A percentile compares a stretch with the other conserved stretches of the same genome.
These are phyloP conservation scores for Entomortierella parvispora DNA, from an alignment of 192 early-diverging fungal genomes.

Conservation along the genomic window DNA sequence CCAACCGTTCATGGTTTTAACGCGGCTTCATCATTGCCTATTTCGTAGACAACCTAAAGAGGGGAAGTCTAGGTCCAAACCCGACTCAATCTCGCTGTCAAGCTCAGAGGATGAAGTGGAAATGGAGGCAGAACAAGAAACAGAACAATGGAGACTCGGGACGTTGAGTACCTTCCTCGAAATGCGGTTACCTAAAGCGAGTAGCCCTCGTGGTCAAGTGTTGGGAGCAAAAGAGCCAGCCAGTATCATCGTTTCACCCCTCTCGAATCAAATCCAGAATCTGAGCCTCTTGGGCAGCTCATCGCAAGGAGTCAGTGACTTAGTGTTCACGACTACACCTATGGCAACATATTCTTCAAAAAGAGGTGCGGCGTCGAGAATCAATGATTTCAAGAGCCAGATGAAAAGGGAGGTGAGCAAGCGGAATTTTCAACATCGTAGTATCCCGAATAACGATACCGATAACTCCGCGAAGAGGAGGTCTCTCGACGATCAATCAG, in stretches of 20 bases:
- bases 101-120: constrained; percentile 15
- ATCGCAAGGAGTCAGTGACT: background rate
- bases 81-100: no score
- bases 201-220: background rate
- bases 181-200: constrained; percentile 1
- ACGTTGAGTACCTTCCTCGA: constrained; percentile 10
- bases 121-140: background rate
- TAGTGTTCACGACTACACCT: background rate
- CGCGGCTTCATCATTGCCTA: no score
- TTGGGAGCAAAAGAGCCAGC: background rate
- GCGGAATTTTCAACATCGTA: constrained; percentile 16
- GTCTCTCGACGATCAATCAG: constrained; percentile 32
- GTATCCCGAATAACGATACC: constrained; percentile 17
- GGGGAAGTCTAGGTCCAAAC: no score
- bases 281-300: constrained; percentile 13
- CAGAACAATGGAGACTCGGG: constrained; percentile 16
- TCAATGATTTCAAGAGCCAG: constrained; percentile 7
- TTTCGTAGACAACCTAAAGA: no score
- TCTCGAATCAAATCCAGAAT: constrained; percentile 26
- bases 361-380: background rate
- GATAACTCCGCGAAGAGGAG: constrained; percentile 27
- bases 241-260: constrained; percentile 19
- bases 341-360: constrained; percentile 20
- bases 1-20: no score
- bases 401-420: constrained; percentile 30